Evolutionary conservation across 345 rosid species (phyloP).

Genomic region (Aurinia saxatilis): DNA sequence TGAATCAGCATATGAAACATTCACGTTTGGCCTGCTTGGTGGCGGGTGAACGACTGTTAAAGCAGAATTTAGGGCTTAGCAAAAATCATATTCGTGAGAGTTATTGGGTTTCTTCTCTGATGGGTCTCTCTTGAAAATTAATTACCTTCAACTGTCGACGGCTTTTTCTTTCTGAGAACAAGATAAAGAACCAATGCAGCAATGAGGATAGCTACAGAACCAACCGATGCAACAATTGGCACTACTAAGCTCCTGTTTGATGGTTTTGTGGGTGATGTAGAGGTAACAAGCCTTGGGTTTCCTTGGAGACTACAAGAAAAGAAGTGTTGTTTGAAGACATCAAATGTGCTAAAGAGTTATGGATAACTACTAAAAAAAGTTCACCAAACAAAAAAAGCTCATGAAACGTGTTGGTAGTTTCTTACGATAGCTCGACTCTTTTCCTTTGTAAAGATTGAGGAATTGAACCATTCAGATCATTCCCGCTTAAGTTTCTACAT

Average conservation of each 20-base stretch:
- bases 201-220: background rate
- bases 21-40: background rate
- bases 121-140: background rate
- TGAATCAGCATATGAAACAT: background rate
- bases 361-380: background rate
- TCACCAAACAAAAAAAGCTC: too few relatives aligned
- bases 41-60: slow-evolving; percentile 2
- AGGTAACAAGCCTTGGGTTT: background rate
- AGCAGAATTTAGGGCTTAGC: background rate
- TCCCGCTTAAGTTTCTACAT: slow-evolving; percentile 39
- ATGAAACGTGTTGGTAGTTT: background rate
- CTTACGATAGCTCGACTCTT: slow-evolving; percentile 13
- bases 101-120: background rate
- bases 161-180: slow-evolving; percentile 13
- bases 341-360: background rate
- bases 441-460: slow-evolving; percentile 28
- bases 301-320: background rate
- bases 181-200: slow-evolving; percentile 1
- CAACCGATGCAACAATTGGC: slow-evolving; percentile 12
- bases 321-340: background rate
- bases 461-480: slow-evolving; percentile 36
- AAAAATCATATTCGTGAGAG: background rate
- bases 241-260: background rate
- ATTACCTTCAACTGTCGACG: background rate
- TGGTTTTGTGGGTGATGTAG: background rate